Conservation (phyloP, 139 green algal species). For the Chlorella sp. region DNA sequence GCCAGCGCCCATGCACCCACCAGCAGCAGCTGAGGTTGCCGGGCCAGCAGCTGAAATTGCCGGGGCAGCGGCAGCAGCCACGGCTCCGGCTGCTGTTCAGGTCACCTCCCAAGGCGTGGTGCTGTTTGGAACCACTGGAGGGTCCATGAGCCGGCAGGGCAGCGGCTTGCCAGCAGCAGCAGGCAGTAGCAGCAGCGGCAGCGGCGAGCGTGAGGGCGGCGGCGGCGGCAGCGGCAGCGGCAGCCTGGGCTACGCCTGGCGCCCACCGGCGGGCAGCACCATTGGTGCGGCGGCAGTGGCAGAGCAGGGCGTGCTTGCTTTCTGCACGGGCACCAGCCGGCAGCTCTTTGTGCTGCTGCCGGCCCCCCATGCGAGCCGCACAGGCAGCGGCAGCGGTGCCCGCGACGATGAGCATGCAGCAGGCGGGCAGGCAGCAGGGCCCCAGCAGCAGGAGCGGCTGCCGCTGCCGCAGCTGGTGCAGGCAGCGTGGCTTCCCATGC, state of each 20-base stretch:
- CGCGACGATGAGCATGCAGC: neutral
- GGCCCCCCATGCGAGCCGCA: neutral
- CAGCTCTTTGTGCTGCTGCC: constrained; percentile 23
- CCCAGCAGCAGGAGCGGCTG: neutral
- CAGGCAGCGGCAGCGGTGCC: neutral
- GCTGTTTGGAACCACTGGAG: neutral
- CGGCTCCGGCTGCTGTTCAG: neutral
- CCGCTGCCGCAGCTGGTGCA: neutral
- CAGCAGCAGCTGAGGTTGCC: neutral
- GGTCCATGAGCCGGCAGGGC: neutral
- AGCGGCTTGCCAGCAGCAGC: neutral
- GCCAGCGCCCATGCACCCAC: too few species aligned
- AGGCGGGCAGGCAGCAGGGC: neutral
- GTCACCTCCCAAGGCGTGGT: neutral
- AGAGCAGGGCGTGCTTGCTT: constrained; percentile 7
- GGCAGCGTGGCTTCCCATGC: neutral
- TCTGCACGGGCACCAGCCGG: constrained; percentile 23
- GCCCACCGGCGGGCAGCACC: constrained; percentile 12
- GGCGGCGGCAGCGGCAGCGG: neutral
- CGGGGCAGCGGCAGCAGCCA: neutral
- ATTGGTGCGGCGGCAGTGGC: constrained; percentile 26
- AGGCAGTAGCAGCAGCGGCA: neutral
- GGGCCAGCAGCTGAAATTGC: neutral
- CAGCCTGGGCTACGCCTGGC: neutral
- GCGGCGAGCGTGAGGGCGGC: too few species aligned